Evolutionary conservation across 768 basidiomycete genomes (phyloP), one percentile per base, ranked within the genome.

Genomic region (Collybiopsis luxurians): DNA sequence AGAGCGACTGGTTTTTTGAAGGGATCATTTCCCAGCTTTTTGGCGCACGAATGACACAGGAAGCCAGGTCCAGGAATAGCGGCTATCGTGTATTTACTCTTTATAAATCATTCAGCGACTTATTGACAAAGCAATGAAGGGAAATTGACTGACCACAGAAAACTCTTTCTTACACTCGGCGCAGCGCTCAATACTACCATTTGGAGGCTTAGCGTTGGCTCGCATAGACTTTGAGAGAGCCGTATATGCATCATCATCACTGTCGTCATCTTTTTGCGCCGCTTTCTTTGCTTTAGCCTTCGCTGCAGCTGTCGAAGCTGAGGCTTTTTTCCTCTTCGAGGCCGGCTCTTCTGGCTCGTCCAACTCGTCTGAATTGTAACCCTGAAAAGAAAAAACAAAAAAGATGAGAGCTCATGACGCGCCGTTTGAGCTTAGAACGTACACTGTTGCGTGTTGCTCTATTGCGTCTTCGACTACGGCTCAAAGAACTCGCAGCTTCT

Each of bases 51-150:
- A 63, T 93, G 87, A 66, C 96, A 99, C 21, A 98, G 80, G 61
- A 80, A 93, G 1, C 92, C 93, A 0, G 84, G 82, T 0, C 84
- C 83, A 0, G 84, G 79, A 43, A 80, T 80, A 6, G 85, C 84
- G 5, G 91, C 82, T 61, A 90, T 73, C 0, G 95, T 97, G 65
- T 96, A 98, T 64, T 84, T 87, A 1, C 91, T 95, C 94, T 95
- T 34, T 34, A 60, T 2, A 31, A 5, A 34, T 44, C 31, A 46
- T 48, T 51, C 23, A n/a, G 53, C 12, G 26, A 42, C 17, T 2
- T 3, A 36, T 23, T 31, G 43, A 34, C 26, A 42, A 6, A n/a
- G 15, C 42, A 13, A 26, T 13, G 9, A 26, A 43, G 23, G 11
- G 34, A 31, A 28, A 28, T 5, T 27, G 15, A 79, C 86, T 56